phyloP scores from a whole-genome alignment of 768 basidiomycete species.

The Mycena galericulata region DNA sequence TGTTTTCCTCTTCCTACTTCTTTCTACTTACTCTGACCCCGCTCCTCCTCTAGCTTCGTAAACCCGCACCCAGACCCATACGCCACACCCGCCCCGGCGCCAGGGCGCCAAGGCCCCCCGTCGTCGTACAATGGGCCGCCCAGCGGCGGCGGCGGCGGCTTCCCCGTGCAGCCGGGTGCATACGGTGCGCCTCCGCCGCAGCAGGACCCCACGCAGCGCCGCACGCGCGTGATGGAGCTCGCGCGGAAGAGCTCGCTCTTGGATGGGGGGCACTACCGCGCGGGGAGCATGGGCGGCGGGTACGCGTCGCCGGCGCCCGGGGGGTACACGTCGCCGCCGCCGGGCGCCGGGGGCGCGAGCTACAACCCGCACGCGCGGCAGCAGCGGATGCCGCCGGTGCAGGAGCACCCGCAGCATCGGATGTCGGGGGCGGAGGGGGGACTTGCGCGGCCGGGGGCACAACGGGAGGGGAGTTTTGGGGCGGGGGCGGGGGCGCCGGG shows the following conservation, averaged over 20 bases:
- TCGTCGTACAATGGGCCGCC: constrained; percentile 34
- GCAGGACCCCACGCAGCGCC: constrained; percentile 11
- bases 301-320: neutral
- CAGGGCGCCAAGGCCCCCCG: constrained; percentile 22
- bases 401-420: constrained; percentile 27
- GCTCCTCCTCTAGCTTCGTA: neutral
- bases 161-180: neutral
- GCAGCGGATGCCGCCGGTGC: constrained; percentile 36
- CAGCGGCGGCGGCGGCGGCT: neutral
- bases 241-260: constrained; percentile 35
- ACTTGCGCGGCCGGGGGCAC: constrained; percentile 25
- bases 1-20: neutral
- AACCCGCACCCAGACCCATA: constrained; percentile 35
- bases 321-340: neutral
- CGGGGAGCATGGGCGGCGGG: constrained; percentile 17
- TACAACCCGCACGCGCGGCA: no score
- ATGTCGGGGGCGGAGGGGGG: constrained; percentile 23
- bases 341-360: neutral
- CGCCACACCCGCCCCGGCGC: constrained; percentile 22
- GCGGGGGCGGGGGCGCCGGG: constrained; percentile 9
- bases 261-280: constrained; percentile 20
- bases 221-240: constrained; percentile 35
- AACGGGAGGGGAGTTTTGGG: constrained; percentile 12
- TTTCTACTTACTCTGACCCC: neutral
- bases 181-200: neutral